Base-by-base conservation (phyloP, 2,329 filamentous ascomycete species). In the Aspergillus tubingensis region DNA sequence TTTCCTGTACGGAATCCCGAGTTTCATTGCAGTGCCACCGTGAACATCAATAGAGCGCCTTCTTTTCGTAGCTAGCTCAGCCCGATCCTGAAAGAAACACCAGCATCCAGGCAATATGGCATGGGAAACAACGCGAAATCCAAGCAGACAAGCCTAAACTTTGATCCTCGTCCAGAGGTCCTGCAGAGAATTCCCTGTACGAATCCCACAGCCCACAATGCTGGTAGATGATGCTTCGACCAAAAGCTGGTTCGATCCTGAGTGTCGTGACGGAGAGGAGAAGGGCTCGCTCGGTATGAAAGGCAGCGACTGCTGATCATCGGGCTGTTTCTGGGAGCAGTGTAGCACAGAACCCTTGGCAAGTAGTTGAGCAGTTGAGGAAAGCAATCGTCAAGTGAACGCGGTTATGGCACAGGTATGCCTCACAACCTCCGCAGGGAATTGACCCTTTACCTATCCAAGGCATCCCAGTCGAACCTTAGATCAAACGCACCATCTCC, bases 401-500 rank as follows among this genome's bases (percentile, higher is more conserved):
- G 53, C 57, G 63, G 58, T 56, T 54, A 61, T 59, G 36, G 7
- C 27, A 47, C 55, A 54, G 30, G 50, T 53, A 21, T 23, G 44
- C 54, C 62, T 62, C 59, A 56, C 61, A 61, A 50, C 62, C 56
- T 54, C 56, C 62, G 55, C 38, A 50, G 39, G 57, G 25, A 53
- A 30, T 4, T n/a, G 6, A 19, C 17, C 47, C 25, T 19, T 30
- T 27, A 27, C 3, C 25, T 30, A 32, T 27, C n/a, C 25, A 3
- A 30, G n/a, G 44, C 8, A 39, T 17, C 25, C 61, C 54, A 54
- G 61, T 61, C 64, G 8, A 21, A 66, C 48, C 55, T 54, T 54
- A 48, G 58, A 49, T 58, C 54, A 57, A 63, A 56, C 13, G 15
- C 23, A 62, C 56, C 64, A 67, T 68, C 66, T 70, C 68, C 72